Conservation (phyloP, 495 filamentous ascomycete genomes). For the Penicillium soppii region DNA sequence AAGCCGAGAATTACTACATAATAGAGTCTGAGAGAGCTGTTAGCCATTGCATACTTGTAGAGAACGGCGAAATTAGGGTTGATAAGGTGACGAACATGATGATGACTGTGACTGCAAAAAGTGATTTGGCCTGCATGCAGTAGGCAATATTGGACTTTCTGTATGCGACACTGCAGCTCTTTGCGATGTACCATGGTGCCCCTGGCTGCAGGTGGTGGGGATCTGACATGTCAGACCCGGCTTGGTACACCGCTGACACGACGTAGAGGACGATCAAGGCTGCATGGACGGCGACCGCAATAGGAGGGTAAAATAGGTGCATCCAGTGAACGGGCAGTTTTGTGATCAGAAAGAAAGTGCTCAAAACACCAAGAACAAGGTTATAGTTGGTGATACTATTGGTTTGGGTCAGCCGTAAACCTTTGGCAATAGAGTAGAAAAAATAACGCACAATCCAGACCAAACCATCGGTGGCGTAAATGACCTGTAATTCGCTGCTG, state of each 20-base stretch:
- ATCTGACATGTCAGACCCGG: slow-evolving; percentile 78
- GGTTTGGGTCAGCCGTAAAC: slow-evolving; percentile 1
- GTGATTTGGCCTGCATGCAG: slow-evolving; percentile 73
- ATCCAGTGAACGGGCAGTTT: slow-evolving; percentile 66
- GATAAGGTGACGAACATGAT: slow-evolving; percentile 60
- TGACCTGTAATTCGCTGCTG: slow-evolving; percentile 70
- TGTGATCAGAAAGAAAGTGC: slow-evolving; percentile 51
- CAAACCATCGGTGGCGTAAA: slow-evolving; percentile 73
- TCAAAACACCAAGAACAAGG: slow-evolving; percentile 76
- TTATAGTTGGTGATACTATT: slow-evolving; percentile 82
- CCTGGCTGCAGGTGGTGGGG: slow-evolving; percentile 63
- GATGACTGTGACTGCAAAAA: slow-evolving; percentile 68
- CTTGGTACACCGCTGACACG: slow-evolving; percentile 68
- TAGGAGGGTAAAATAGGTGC: slow-evolving; percentile 68
- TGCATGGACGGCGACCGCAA: slow-evolving; percentile 59
- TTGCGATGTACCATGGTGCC: slow-evolving; percentile 81
- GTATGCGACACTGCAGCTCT: slow-evolving; percentile 66
- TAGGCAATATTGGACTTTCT: slow-evolving; percentile 56
- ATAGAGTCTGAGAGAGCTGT: slow-evolving; percentile 41
- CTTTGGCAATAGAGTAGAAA: slow-evolving; percentile 1
- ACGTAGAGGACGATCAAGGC: slow-evolving; percentile 63
- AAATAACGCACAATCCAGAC: slow-evolving; percentile 69
- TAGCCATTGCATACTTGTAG: slow-evolving; percentile 1
- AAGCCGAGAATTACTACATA: slow-evolving; percentile 58
- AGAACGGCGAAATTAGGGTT: neutral